phyloP scores from a whole-genome alignment of 495 filamentous ascomycete species.

The Aspergillus sparsus region DNA sequence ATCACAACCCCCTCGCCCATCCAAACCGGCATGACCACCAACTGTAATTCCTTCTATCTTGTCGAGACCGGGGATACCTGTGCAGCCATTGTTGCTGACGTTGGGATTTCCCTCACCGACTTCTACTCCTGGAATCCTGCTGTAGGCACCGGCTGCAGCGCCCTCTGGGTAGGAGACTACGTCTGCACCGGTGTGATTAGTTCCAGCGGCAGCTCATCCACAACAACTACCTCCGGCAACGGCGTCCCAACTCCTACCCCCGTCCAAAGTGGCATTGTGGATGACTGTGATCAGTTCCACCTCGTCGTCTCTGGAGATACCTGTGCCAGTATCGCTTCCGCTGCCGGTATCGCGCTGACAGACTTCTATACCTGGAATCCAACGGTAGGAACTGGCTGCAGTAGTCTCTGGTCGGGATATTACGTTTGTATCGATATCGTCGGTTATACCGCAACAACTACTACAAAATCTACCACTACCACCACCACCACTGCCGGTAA shows the following conservation, averaged over 20 bases:
- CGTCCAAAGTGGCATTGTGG: background rate
- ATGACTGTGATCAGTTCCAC: constrained; percentile 4
- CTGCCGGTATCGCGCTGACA: no score
- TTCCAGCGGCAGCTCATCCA: background rate
- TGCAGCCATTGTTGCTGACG: background rate
- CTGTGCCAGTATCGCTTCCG: no score
- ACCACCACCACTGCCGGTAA: no score
- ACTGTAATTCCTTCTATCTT: constrained; percentile 6
- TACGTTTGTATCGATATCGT: no score
- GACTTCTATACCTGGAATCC: no score
- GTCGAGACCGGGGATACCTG: constrained; percentile 8
- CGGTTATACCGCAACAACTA: no score
- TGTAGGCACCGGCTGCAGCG: constrained; percentile 1
- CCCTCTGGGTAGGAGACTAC: constrained; percentile 8
- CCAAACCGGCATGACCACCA: no score
- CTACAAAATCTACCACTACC: no score
- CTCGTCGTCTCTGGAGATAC: no score
- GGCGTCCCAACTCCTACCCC: background rate
- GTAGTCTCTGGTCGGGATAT: no score
- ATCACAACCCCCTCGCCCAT: no score
- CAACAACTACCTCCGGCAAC: background rate
- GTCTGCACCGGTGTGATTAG: constrained; percentile 4
- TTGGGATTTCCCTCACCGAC: constrained; percentile 3
- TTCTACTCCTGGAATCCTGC: constrained; percentile 11
- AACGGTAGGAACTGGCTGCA: no score